Percentiles rank a stretch among this genome's conserved stretches.
These are phyloP conservation scores for Xerocomellus amylosporus DNA, from an alignment of 768 basidiomycete genomes.

Conservation along the genomic window DNA sequence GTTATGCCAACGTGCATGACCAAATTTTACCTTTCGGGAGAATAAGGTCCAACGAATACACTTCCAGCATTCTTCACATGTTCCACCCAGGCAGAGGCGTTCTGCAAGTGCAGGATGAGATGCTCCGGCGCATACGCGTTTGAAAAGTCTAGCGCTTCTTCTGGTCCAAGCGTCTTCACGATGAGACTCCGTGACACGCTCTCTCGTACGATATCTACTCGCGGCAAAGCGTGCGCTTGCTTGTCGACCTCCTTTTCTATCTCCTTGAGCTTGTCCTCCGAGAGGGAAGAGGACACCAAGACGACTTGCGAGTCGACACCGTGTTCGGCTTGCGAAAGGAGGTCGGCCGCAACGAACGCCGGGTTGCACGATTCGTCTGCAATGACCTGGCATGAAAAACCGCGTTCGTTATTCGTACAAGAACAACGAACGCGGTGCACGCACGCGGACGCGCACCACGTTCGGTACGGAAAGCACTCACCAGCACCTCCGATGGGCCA, in stretches of 20 bases:
- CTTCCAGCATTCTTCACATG: conserved; percentile 90
- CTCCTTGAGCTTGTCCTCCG: conserved; percentile 55
- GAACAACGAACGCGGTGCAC: conserved; percentile 47
- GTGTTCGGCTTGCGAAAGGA: conserved; percentile 97
- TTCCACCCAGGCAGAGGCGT: conserved; percentile 62
- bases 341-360: conserved; percentile 92
- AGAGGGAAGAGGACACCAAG: conserved; percentile 74
- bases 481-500: conserved; percentile 95
- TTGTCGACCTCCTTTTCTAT: conserved; percentile 84
- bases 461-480: conserved; percentile 44
- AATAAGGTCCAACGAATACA: conserved; percentile 92
- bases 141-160: conserved; percentile 83
- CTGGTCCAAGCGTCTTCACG: conserved; percentile 61
- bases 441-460: conserved; percentile 59
- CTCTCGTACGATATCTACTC: conserved; percentile 87
- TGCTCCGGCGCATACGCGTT: conserved; percentile 99
- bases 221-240: conserved; percentile 82
- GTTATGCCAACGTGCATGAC: background rate
- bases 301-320: conserved; percentile 98
- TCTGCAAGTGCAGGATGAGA: conserved; percentile 83
- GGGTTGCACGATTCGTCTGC: conserved; percentile 86
- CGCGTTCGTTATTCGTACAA: conserved; percentile 34
- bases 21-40: conserved; percentile 84
- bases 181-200: conserved; percentile 91
- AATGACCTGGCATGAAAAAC: conserved; percentile 64